phyloP scores from a whole-genome alignment of 306 rosid species.

The Lathyrus oleraceus region DNA sequence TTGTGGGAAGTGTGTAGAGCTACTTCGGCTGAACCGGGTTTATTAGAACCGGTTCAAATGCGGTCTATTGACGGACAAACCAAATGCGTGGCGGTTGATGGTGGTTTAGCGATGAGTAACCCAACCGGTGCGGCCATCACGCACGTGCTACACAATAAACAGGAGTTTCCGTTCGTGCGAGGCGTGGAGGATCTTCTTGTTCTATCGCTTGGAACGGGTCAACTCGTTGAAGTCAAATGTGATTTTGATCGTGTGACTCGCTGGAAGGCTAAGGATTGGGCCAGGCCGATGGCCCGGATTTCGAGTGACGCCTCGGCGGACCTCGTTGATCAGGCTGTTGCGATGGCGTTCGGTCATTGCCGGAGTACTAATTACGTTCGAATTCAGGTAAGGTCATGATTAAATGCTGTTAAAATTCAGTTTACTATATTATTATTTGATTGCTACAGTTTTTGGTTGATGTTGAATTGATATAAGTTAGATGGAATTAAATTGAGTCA shows the following conservation, averaged over 20 bases:
- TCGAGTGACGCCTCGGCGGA: slow-evolving; percentile 88
- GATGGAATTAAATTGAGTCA: slow-evolving; percentile 46
- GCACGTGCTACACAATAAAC: slow-evolving; percentile 97
- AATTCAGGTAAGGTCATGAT: slow-evolving; percentile 64
- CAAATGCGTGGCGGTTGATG: slow-evolving; percentile 80
- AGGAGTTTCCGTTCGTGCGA: slow-evolving; percentile 96
- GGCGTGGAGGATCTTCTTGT: slow-evolving; percentile 96
- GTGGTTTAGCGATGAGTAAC: slow-evolving; percentile 88
- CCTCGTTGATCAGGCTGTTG: slow-evolving; percentile 88
- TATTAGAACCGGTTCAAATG: slow-evolving; percentile 78
- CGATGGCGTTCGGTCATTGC: slow-evolving; percentile 88
- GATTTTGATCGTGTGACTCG: slow-evolving; percentile 65
- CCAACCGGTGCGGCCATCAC: slow-evolving; percentile 95
- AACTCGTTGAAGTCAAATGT: slow-evolving; percentile 58
- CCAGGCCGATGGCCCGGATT: slow-evolving; percentile 85
- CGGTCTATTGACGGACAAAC: slow-evolving; percentile 68
- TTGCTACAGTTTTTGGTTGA: not conserved
- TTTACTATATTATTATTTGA: not conserved
- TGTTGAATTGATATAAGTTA: slow-evolving; percentile 38
- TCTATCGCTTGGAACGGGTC: slow-evolving; percentile 86
- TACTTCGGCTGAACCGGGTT: slow-evolving; percentile 86
- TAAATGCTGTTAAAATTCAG: not conserved
- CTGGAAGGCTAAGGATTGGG: slow-evolving; percentile 94
- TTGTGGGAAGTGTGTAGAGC: slow-evolving; percentile 98
- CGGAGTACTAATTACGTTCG: slow-evolving; percentile 82